These are phyloP conservation scores for Cutaneotrichosporon spelunceum DNA, from an alignment of 1,284 basidiomycete genomes.

Conservation along the genomic window DNA sequence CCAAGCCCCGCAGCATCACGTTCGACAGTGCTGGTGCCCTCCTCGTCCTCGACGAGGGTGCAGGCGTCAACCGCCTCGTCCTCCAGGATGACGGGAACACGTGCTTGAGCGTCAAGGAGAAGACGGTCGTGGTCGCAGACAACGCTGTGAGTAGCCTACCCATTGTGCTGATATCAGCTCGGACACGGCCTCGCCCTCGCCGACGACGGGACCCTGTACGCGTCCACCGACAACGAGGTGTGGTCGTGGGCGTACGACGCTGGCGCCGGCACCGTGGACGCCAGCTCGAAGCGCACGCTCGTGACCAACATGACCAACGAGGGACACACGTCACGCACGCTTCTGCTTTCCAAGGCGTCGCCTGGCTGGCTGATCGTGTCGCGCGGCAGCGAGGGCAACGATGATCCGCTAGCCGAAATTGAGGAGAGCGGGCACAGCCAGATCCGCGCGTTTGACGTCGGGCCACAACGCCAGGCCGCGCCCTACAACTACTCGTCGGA, in stretches of 20 bases:
- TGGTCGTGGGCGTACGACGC: conserved; percentile 12
- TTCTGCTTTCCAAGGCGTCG: conserved; percentile 4
- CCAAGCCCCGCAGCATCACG: conserved; percentile 11
- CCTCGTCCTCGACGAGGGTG: conserved; percentile 11
- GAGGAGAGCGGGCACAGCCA: conserved; percentile 12
- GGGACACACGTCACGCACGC: conserved; percentile 15
- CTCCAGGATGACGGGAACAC: conserved; percentile 15
- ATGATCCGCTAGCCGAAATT: conserved; percentile 8
- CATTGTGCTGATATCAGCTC: conserved; percentile 8
- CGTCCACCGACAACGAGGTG: conserved; percentile 12
- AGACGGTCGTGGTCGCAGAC: conserved; percentile 3
- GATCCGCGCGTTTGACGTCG: conserved; percentile 15
- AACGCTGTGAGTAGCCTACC: conserved; percentile 1
- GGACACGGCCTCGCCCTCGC: conserved; percentile 17
- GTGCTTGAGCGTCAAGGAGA: conserved; percentile 7
- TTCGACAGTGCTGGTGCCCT: conserved; percentile 15
- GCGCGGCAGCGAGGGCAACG: conserved; percentile 15
- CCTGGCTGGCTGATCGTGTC: conserved; percentile 15
- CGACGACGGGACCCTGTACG: conserved; percentile 12
- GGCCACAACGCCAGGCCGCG: not conserved
- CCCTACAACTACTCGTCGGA: not conserved
- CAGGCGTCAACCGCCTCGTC: conserved; percentile 8
- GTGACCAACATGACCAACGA: conserved; percentile 16
- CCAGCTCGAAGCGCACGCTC: not conserved
- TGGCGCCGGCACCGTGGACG: not conserved